A percentile compares a stretch with the other conserved stretches of the same genome.
Evolutionary conservation across 176 grass and related monocot species (phyloP).

Genomic region (Echinochloa phyllopogon): DNA sequence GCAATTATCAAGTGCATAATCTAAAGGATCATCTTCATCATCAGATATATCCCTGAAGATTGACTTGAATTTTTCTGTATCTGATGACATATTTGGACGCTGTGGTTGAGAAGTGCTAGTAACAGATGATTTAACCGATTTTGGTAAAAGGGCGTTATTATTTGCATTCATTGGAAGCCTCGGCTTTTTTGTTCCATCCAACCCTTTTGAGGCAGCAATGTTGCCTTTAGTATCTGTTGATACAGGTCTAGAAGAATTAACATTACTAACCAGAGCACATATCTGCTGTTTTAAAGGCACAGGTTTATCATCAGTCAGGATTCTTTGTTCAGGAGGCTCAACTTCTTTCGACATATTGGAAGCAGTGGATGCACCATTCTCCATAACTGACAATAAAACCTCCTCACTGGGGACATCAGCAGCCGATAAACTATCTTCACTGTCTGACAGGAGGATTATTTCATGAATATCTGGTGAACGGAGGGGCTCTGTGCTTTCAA

Average conservation of each 20-base stretch:
- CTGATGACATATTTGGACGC: constrained; percentile 32
- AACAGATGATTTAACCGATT: constrained; percentile 45
- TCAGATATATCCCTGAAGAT: constrained; percentile 69
- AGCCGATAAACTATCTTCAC: constrained; percentile 52
- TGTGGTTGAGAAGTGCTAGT: constrained; percentile 40
- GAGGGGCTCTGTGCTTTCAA: constrained; percentile 39
- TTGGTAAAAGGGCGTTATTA: constrained; percentile 36
- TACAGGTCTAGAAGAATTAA: constrained; percentile 45
- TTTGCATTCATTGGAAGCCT: constrained; percentile 48
- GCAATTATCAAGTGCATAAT: constrained; percentile 65
- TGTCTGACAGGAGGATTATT: constrained; percentile 83
- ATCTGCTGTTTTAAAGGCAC: constrained; percentile 37
- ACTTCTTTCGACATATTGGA: constrained; percentile 35
- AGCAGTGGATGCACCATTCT: constrained; percentile 25
- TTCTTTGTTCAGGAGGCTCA: constrained; percentile 39
- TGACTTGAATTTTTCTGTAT: constrained; percentile 57
- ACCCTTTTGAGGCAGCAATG: constrained; percentile 45
- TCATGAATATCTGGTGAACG: constrained; percentile 34
- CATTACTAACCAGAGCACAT: not conserved
- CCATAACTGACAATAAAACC: constrained; percentile 43
- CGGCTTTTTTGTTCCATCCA: constrained; percentile 43
- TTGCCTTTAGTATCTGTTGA: constrained; percentile 44
- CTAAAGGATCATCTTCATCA: constrained; percentile 81
- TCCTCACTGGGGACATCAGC: constrained; percentile 48
- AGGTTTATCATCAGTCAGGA: not conserved